Base-by-base conservation (phyloP, 2,329 filamentous ascomycete species). In the Colletotrichum cordylinicola region DNA sequence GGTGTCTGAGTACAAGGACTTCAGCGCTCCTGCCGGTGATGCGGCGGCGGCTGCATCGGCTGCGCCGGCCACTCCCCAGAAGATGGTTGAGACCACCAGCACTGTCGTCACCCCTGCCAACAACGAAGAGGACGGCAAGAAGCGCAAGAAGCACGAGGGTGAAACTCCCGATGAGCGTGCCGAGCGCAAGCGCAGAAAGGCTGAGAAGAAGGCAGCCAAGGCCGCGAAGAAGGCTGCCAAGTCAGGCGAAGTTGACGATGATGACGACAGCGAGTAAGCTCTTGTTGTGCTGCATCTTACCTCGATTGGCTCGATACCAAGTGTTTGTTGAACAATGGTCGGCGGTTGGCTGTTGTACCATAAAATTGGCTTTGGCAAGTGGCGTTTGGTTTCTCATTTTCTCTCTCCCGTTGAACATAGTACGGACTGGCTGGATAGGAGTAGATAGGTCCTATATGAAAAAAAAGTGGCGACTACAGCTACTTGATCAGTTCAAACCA, bases 1-100 rank as follows among this genome's bases (percentile, higher is more conserved):
- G 97, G 96, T 94, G 80, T 87, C 91, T 48, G 94, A 95, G 79
- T 99, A 99, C 91, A 96, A 96, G 87, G 97, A 98, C 88, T 98
- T 93, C 88, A 90, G 91, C 55, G 88, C 90, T 18, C 85, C 87
- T 68, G 86, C 86, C 64, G 86, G 84, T 61, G 84, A 86, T 24
- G 85, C 88, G 15, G 83, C 86, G 9, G 86, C 87, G 24, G 82
- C 86, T 74, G 86, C 89, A 72, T 82, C 85, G 15, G 84, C 86
- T 70, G 85, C 87, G 60, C 82, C 84, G 29, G 81, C 86, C n/a
- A 83, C 83, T 18, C 81, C 82, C 61, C 80, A 84, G 24, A 84
- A 85, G 31, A 82, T 84, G 68, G 82, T 83, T 61, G 82, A 84
- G 8, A 78, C 85, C 24, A 83, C 89, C 29, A 87, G 84, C 55